Evolutionary conservation across 305 asterid species (phyloP).

Genomic region (Solanum aculeatissimum): DNA sequence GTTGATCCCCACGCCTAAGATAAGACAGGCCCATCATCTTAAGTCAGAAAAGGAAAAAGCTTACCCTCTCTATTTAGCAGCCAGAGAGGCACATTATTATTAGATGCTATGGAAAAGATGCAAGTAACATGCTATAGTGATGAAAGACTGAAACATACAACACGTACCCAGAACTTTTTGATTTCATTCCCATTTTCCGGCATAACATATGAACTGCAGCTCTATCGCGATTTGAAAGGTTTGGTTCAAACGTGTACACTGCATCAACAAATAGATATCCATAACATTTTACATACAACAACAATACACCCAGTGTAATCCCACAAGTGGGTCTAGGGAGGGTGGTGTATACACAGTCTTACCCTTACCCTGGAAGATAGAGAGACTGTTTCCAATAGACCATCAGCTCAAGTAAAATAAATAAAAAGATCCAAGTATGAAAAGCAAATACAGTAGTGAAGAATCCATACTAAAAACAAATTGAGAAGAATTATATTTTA

Average conservation of each 20-base stretch:
- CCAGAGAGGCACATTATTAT: not conserved
- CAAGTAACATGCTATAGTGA: not conserved
- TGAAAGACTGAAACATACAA: slow-evolving; percentile 1
- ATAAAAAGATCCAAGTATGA: not conserved
- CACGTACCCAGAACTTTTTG: slow-evolving; percentile 78
- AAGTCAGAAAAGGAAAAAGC: not conserved
- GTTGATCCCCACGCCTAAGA: slow-evolving; percentile 49
- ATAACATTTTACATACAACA: not conserved
- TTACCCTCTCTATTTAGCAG: not conserved
- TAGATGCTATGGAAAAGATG: not conserved
- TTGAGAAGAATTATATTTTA: not conserved
- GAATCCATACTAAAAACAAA: not conserved
- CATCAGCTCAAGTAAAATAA: not conserved
- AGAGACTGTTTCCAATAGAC: not conserved
- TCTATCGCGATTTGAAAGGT: slow-evolving; percentile 43
- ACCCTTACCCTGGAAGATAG: not conserved
- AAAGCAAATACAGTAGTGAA: not conserved
- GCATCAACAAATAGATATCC: slow-evolving; percentile 17
- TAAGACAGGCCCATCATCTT: not conserved
- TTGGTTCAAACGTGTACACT: slow-evolving; percentile 56
- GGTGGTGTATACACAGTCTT: no score
- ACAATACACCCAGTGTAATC: not conserved
- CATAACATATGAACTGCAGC: slow-evolving; percentile 57
- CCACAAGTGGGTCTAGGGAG: no score
- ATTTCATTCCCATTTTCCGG: slow-evolving; percentile 61